Conservation (phyloP, 2,329 filamentous ascomycete species). For the Thielaviopsis punctulata region DNA sequence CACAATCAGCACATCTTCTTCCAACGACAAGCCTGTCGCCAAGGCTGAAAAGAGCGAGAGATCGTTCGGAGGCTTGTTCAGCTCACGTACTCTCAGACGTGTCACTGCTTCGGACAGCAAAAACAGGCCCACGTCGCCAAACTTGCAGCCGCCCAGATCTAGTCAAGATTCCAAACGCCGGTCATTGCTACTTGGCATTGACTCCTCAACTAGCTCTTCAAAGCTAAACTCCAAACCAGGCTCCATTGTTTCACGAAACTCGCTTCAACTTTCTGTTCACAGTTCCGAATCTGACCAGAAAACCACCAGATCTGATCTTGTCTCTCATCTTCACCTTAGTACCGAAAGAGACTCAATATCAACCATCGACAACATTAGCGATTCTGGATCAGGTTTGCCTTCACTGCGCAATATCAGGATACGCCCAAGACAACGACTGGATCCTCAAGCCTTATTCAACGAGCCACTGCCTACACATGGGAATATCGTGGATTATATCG, state of each 20-base stretch:
- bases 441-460: background rate
- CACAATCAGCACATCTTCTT: slow-evolving; percentile 24
- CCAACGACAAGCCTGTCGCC: slow-evolving; percentile 11
- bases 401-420: background rate
- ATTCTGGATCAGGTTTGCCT: background rate
- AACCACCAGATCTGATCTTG: slow-evolving; percentile 1
- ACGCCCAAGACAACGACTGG: background rate
- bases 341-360: background rate
- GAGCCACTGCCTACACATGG: background rate
- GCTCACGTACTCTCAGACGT: slow-evolving; percentile 23
- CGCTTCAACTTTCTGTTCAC: slow-evolving; percentile 2
- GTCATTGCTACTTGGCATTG: slow-evolving; percentile 7
- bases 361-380: background rate
- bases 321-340: slow-evolving; percentile 2
- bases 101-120: slow-evolving; percentile 14
- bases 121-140: slow-evolving; percentile 12
- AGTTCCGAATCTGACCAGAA: slow-evolving; percentile 3
- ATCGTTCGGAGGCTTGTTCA: slow-evolving; percentile 26
- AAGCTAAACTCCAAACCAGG: slow-evolving; percentile 4
- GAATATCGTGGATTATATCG: background rate
- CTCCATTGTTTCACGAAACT: slow-evolving; percentile 7
- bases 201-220: slow-evolving; percentile 5
- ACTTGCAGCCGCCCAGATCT: slow-evolving; percentile 1
- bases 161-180: background rate
- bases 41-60: slow-evolving; percentile 16